Evolutionary conservation across 2,329 filamentous ascomycete genomes (phyloP).

Genomic region (Ceratocystis destructans): DNA sequence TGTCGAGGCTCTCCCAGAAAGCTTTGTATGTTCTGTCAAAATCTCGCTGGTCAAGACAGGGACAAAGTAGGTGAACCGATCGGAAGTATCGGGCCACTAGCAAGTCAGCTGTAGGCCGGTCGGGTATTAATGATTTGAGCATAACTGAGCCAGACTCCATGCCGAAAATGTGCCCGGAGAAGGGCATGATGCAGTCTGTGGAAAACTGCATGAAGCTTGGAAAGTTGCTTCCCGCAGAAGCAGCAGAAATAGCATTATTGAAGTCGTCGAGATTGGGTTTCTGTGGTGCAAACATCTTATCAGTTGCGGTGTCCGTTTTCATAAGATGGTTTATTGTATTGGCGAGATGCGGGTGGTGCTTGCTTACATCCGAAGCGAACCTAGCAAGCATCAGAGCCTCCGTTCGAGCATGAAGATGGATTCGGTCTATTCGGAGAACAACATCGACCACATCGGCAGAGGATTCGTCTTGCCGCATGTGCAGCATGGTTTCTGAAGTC

Average conservation of each 20-base stretch:
- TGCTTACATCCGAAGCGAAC: constrained; percentile 52
- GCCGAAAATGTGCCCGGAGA: constrained; percentile 53
- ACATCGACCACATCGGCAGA: constrained; percentile 54
- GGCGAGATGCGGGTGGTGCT: neutral
- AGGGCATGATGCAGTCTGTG: constrained; percentile 52
- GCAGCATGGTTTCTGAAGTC: constrained; percentile 29
- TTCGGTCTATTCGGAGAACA: constrained; percentile 55
- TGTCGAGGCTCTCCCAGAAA: constrained; percentile 51
- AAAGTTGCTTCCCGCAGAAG: constrained; percentile 17
- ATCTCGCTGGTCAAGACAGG: constrained; percentile 52
- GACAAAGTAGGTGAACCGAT: constrained; percentile 53
- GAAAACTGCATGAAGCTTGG: constrained; percentile 50
- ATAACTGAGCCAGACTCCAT: constrained; percentile 34
- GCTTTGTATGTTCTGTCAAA: constrained; percentile 50
- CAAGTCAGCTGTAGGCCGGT: constrained; percentile 42
- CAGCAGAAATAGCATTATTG: neutral
- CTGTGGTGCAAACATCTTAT: neutral
- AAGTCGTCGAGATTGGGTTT: neutral
- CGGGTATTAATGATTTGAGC: constrained; percentile 48
- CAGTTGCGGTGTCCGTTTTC: neutral
- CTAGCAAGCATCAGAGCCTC: constrained; percentile 59
- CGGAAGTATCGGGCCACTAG: constrained; percentile 54
- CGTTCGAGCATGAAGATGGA: constrained; percentile 60
- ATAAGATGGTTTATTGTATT: neutral
- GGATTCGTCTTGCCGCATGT: constrained; percentile 40